A percentile compares a stretch with the other conserved stretches of the same genome.
phyloP scores from a whole-genome alignment of 2,329 filamentous ascomycete genomes.

The Tolypocladium pustulatum region DNA sequence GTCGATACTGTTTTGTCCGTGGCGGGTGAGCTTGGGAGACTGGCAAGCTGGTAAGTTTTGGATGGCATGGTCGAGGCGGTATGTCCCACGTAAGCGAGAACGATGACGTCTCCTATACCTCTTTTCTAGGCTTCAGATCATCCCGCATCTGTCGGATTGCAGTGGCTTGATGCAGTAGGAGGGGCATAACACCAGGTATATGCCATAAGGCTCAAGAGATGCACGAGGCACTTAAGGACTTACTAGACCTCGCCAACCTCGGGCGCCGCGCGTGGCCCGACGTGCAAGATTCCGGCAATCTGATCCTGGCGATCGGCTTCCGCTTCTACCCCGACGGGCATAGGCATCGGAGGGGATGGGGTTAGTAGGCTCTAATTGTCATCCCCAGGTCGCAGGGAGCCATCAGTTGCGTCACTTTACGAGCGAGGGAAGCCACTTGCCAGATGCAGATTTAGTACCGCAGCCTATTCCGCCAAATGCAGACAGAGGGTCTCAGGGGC shows the following conservation, averaged over 20 bases:
- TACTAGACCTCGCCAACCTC: neutral
- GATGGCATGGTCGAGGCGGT: neutral
- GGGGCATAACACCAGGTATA: neutral
- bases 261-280: neutral
- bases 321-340: neutral
- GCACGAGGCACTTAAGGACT: neutral
- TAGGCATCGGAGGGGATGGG: neutral
- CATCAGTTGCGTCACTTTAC: neutral
- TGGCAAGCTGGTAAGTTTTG: neutral
- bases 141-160: neutral
- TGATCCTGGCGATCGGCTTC: neutral
- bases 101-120: neutral
- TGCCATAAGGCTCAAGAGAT: neutral
- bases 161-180: neutral
- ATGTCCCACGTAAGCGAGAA: neutral
- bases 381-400: neutral
- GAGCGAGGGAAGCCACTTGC: neutral
- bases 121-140: neutral
- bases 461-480: neutral
- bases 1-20: neutral
- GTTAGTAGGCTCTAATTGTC: neutral
- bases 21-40: neutral
- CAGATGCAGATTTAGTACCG: neutral
- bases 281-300: neutral
- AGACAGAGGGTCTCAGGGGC: neutral